phyloP scores from a whole-genome alignment of 2,329 filamentous ascomycete species.

The Metarhizium humberi region DNA sequence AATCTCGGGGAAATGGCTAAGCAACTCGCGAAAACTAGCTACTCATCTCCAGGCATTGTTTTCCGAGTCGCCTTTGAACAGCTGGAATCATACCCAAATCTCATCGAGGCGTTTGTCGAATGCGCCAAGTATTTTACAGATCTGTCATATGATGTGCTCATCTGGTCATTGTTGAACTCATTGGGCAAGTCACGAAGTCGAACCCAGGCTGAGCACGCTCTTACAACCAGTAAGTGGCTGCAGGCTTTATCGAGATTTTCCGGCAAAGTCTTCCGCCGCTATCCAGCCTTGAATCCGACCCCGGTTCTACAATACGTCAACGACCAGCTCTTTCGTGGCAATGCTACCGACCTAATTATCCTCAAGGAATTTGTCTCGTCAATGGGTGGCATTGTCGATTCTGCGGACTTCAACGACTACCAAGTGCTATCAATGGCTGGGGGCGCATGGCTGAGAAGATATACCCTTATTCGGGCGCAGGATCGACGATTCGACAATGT shows the following conservation, averaged over 20 bases:
- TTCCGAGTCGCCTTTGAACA: constrained; percentile 84
- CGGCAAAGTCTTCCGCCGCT: constrained; percentile 80
- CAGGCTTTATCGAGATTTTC: constrained; percentile 85
- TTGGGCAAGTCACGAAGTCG: constrained; percentile 54
- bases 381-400: constrained; percentile 88
- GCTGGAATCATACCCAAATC: constrained; percentile 87
- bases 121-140: constrained; percentile 91
- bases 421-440: constrained; percentile 86
- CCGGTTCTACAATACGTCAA: constrained; percentile 87
- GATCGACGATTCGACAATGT: constrained; percentile 73
- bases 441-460: constrained; percentile 67
- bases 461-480: constrained; percentile 69
- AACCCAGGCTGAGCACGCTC: constrained; percentile 51
- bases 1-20: constrained; percentile 83
- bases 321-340: constrained; percentile 70
- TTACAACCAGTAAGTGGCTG: constrained; percentile 84
- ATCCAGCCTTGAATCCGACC: constrained; percentile 71
- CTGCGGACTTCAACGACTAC: constrained; percentile 78
- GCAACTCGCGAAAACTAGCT: constrained; percentile 83
- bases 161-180: constrained; percentile 81
- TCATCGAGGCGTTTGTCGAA: constrained; percentile 91
- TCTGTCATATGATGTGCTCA: constrained; percentile 84
- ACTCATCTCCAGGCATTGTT: constrained; percentile 82
- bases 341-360: constrained; percentile 84
- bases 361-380: constrained; percentile 81